Base-by-base conservation (phyloP, 345 rosid species). In the Brassica cretica region DNA sequence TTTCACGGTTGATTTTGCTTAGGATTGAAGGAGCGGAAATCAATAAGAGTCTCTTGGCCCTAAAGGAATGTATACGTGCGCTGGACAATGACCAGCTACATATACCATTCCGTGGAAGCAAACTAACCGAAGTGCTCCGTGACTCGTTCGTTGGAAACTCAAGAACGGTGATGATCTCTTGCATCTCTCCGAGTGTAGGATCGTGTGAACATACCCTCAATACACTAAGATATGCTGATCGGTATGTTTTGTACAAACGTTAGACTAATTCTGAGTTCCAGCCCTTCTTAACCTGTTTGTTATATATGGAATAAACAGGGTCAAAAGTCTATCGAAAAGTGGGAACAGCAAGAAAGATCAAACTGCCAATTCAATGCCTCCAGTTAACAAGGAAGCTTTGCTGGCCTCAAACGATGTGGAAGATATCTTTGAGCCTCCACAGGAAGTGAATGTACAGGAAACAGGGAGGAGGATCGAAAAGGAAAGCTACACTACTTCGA, bases 11-110 rank as follows among this genome's bases (percentile, higher is more conserved):
- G 70, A n/a, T 53, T 51, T 56, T 85, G 76, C 72, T 76, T 79
- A 95, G 99, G 87, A 92, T 94, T 81, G 98, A 94, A 86, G 97
- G 98, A 11, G 97, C 96, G 39, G 96, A 94, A 79, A 94, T 94
- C 70, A 94, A 94, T 66, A 92, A 94, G 93, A 94, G 98, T 76
- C 97, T 94, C 75, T 81, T 93, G 88, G 97, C 99, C 83, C 96
- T 95, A 44, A 95, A 93, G 85, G 99, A 95, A 81, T 95, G 98
- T 81, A 93, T 95, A 72, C 97, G 99, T 72, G 97, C 99, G 59
- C 80, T 95, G 37, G 98, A 94, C 85, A 94, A 89, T 83, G 98
- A 94, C 73, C 98, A 94, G 88, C 85, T 90, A 85, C 98, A 94
- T 78, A 90, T 92, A 82, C 98, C 98, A 65, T 94, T 94, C 78